Base-by-base conservation (phyloP, 2,329 filamentous ascomycete genomes). In the Juglanconis juglandina region DNA sequence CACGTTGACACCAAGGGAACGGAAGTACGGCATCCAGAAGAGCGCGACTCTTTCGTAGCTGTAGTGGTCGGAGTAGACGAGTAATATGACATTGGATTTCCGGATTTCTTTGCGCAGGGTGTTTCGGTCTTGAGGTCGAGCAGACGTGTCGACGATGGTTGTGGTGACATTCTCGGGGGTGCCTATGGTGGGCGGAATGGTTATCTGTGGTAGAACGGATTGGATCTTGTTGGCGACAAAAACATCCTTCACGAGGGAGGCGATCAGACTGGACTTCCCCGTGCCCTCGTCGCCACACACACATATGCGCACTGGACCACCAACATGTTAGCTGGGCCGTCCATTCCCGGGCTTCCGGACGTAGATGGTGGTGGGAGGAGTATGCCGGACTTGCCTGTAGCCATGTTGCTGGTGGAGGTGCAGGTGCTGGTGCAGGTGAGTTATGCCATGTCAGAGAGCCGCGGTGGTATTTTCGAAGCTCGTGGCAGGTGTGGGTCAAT, bases 21-120 rank as follows among this genome's bases (percentile, higher is more conserved):
- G 90, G 71, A 99, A 98, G 75, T 97, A 96, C 10, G 95, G 95
- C 85, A 99, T 90, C 95, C 95, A 99, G 75, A 98, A 99, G 50
- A 99, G 81, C 3, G 94, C 95, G 3, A 99, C 93, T 42, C 95
- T 84, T 73, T 99, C 95, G 78, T 98, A 99, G 81, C 93, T 98
- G 79, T 99, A 99, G 76, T 98, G 94, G 73, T 99, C 95, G 66
- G 93, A 93, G 75, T 99, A 99, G 58, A 99, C 93, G 48, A 99
- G 86, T 17, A 98, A 82, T 65, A 99, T 98, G 66, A 97, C 94
- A 73, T 97, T 99, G 70, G 90, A 95, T 75, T 97, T 97, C 65
- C 95, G 88, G 64, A 99, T 93, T 77, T 98, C 95, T 72, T 95
- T 95, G 63, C 93, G 89, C 61, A 99, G 81, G 17, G 88, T 93